Percentiles rank a stretch among this genome's conserved stretches.
Conservation (phyloP, 2,329 filamentous ascomycete genomes). For the Neopestalotiopsis sp. region DNA sequence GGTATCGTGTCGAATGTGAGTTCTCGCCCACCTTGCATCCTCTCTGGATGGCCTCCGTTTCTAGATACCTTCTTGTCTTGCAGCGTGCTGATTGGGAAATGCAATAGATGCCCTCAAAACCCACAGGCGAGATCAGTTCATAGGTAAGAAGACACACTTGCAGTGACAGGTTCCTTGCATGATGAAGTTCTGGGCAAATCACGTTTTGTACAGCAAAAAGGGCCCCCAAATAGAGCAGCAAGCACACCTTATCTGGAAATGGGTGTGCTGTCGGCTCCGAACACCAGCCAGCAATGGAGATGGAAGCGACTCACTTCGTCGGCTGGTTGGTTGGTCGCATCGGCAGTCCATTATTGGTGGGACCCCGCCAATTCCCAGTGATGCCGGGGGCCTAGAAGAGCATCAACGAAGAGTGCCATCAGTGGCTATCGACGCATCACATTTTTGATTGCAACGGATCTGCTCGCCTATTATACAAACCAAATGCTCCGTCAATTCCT, state of each 20-base stretch:
- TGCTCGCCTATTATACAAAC: not conserved
- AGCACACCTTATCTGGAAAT: not conserved
- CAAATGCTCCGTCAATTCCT: not conserved
- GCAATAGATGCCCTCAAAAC: constrained; percentile 70
- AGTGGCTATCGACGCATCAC: too few relatives aligned
- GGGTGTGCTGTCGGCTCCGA: not conserved
- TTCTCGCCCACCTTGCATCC: constrained; percentile 22
- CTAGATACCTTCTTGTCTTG: too few relatives aligned
- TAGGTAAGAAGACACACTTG: constrained; percentile 54
- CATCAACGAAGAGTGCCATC: not conserved
- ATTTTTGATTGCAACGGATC: too few relatives aligned
- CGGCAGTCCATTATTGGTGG: not conserved
- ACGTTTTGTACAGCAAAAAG: not conserved
- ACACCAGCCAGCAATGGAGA: not conserved
- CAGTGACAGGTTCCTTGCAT: not conserved
- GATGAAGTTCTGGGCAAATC: not conserved
- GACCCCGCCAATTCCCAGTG: not conserved
- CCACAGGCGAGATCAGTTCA: constrained; percentile 88
- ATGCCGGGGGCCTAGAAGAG: constrained; percentile 13
- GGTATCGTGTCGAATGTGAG: constrained; percentile 77
- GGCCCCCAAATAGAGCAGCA: not conserved
- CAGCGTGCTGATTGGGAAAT: constrained; percentile 1
- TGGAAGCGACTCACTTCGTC: not conserved
- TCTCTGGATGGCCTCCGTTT: not conserved
- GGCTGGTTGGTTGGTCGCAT: not conserved